Conservation (phyloP, 805 yeast species). For the Wickerhamiella allomyrinae region DNA sequence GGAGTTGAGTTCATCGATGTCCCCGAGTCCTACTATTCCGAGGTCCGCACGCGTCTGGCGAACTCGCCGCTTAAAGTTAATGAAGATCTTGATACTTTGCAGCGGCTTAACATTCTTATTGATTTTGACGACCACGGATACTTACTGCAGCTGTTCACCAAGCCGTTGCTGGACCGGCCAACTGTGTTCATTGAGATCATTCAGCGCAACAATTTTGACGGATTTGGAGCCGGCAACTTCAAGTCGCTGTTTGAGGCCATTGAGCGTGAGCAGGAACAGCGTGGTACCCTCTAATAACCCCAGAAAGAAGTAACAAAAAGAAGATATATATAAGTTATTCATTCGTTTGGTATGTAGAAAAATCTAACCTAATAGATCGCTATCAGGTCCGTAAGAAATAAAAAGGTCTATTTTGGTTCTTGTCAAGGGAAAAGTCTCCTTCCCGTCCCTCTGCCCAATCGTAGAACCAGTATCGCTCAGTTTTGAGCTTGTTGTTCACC, state of each 20-base stretch:
- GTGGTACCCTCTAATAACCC: conserved; percentile 44
- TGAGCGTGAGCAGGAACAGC: conserved; percentile 55
- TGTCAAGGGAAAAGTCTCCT: conserved; percentile 41
- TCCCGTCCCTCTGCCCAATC: conserved; percentile 41
- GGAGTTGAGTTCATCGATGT: conserved; percentile 60
- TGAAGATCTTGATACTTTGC: conserved; percentile 39
- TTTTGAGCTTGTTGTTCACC: conserved; percentile 54
- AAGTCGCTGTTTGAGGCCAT: conserved; percentile 67
- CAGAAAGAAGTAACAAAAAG: too few species aligned
- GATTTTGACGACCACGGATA: conserved; percentile 73
- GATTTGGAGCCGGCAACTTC: conserved; percentile 84
- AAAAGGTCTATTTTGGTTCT: conserved; percentile 43
- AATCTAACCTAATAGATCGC: neutral
- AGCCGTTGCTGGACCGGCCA: conserved; percentile 65
- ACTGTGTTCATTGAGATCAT: conserved; percentile 71
- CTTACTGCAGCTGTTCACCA: conserved; percentile 64
- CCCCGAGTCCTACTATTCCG: conserved; percentile 42
- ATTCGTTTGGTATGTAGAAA: neutral
- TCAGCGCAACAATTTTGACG: conserved; percentile 65
- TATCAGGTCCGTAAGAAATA: neutral
- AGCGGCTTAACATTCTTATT: conserved; percentile 45
- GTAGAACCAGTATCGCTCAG: conserved; percentile 51
- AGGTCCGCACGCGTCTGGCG: conserved; percentile 33
- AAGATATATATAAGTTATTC: neutral
- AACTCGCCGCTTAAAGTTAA: conserved; percentile 31